These are phyloP conservation scores for Yamadazyma sp. DNA, from an alignment of 1,139 yeast genomes.

Conservation along the genomic window DNA sequence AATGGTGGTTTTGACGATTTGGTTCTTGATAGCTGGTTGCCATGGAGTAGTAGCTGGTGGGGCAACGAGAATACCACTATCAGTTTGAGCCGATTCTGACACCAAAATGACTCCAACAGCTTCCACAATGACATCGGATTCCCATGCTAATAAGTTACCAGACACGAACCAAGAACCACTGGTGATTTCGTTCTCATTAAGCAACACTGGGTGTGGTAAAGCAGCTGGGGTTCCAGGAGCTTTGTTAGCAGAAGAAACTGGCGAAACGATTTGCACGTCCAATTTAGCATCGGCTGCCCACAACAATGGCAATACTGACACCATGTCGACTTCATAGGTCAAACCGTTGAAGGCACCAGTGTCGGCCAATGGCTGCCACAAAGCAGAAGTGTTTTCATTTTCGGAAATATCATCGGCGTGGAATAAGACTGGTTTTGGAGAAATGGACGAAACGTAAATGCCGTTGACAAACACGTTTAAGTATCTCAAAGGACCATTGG, in stretches of 20 bases:
- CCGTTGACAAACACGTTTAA: conserved; percentile 24
- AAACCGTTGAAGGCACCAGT: conserved; percentile 26
- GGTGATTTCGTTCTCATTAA: conserved; percentile 10
- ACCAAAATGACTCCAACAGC: conserved; percentile 12
- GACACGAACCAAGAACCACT: conserved; percentile 17
- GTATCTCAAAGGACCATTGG: conserved; percentile 23
- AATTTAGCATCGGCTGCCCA: conserved; percentile 25
- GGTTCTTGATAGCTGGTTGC: conserved; percentile 16
- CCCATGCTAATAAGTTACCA: conserved; percentile 20
- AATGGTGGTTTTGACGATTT: conserved; percentile 13
- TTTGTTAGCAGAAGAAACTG: conserved; percentile 15
- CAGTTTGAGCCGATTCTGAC: conserved; percentile 12
- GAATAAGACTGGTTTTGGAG: conserved; percentile 28
- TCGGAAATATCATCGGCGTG: conserved; percentile 20
- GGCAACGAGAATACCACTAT: conserved; percentile 15
- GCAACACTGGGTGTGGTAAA: conserved; percentile 15
- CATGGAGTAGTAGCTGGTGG: conserved; percentile 18
- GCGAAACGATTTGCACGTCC: conserved; percentile 23
- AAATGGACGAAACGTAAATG: conserved; percentile 21
- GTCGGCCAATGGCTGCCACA: conserved; percentile 27
- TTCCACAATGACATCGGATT: conserved; percentile 11
- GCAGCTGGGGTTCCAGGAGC: conserved; percentile 17
- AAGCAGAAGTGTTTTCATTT: conserved; percentile 15
- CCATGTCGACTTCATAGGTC: conserved; percentile 26
- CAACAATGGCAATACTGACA: conserved; percentile 26